Base-by-base conservation (phyloP, 2,329 filamentous ascomycete species). In the Keithomyces neogunnii region DNA sequence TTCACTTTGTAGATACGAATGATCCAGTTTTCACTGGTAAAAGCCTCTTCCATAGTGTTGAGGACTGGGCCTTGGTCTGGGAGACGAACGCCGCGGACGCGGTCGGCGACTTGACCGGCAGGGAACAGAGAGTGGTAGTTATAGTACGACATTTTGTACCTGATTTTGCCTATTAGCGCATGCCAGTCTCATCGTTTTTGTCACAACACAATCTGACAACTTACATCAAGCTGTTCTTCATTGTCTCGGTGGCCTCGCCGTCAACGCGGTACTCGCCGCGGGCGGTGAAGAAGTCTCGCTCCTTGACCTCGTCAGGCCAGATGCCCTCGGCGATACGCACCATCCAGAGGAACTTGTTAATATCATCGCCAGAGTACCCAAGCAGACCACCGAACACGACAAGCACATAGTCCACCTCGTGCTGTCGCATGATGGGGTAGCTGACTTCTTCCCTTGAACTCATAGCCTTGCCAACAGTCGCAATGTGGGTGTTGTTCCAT, bases 341-440 rank as follows among this genome's bases (percentile, higher is more conserved):
- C 95, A 99, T 99, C 93, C 93, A 99, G 60, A 99, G 77, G 77
- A 99, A 99, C 75, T 99, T 99, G 78, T 99, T 99, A 75, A 99
- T 96, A 65, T 99, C 93, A 62, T 99, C 93, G 57, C 93, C 93
- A 48, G 91, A 96, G 75, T 99, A 99, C 51, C 95, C 95, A 39
- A 99, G 77, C 53, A 99, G 82, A 67, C 89, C 93, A 63, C 93
- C 93, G 62, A 97, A 99, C 51, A 99, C 93, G 26, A 99, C 84
- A 50, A 99, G 78, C n/a, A 99, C 89, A 62, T 99, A 99, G 71
- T 99, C 92, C 3, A 99, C 93, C 71, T 99, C 93, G 65, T 99
- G 93, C 70, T 97, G 89, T 59, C 91, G 87, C 82, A 99, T 92
- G 66, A 99, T 99, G 3, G 90, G 89, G 70, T 99, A 99, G 73